Evolutionary conservation across 116 monocot species (phyloP).

Genomic region (Cymodocea nodosa): DNA sequence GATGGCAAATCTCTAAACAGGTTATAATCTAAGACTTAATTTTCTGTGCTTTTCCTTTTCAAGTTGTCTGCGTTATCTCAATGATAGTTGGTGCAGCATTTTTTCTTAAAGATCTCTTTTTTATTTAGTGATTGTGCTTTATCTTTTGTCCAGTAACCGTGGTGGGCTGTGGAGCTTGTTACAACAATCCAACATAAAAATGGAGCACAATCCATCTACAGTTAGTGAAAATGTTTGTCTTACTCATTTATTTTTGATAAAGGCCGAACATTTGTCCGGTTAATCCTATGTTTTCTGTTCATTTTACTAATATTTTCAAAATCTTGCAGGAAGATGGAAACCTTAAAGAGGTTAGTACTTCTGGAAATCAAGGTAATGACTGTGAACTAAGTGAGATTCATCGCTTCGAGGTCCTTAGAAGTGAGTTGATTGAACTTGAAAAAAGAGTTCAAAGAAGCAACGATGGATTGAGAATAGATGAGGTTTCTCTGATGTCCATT

Average conservation of each 20-base stretch:
- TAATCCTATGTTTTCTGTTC: not conserved
- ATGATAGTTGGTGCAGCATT: not conserved
- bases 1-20: not conserved
- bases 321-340: not conserved
- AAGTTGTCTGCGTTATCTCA: not conserved
- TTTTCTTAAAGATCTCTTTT: not conserved
- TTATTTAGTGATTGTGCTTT: not conserved
- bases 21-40: not conserved
- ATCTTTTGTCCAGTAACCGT: constrained; percentile 20
- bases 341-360: not conserved
- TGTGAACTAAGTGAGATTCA: constrained; percentile 41
- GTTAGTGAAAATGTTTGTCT: constrained; percentile 37
- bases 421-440: constrained; percentile 80
- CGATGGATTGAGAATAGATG: constrained; percentile 27
- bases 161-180: constrained; percentile 68
- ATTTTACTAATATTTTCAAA: not conserved
- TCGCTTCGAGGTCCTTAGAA: constrained; percentile 67
- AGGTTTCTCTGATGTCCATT: constrained; percentile 6
- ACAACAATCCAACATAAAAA: constrained; percentile 31
- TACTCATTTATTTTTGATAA: not conserved
- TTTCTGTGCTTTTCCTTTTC: not conserved
- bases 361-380: constrained; percentile 4
- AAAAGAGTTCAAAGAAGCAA: constrained; percentile 74
- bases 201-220: constrained; percentile 13
- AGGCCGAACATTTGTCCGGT: not conserved